Base-by-base conservation (phyloP, 495 filamentous ascomycete species). In the Endocarpon pusillum region DNA sequence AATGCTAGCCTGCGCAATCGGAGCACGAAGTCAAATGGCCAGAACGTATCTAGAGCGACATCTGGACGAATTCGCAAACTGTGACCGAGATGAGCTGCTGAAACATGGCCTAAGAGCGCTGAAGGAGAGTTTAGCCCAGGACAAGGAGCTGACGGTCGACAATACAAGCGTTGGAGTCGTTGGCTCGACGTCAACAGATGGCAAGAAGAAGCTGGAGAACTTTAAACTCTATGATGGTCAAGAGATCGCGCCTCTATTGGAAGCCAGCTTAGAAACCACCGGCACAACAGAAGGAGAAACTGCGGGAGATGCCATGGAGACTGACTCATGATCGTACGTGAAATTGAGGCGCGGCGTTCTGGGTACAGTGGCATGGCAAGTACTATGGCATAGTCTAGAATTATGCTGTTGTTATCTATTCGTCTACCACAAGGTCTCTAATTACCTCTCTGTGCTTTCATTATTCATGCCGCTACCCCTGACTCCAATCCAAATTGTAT, bases 141-240 rank as follows among this genome's bases (percentile, higher is more conserved):
- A 94, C 55, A 92, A 92, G 62, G 86, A 94, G 70, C 61, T 96
- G 53, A 94, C 84, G 35, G 71, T 93, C 24, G 89, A 94, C 45
- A 96, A 97, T 58, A 89, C 85, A 32, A 93, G 82, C 42, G 69
- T 96, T 25, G 83, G 79, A 32, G 73, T 93, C 32, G 75, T 82
- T 15, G 86, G 86, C 12, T 40, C 78, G 32, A 62, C 49, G 9
- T 8, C 8, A 25, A 36, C 37, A 17, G 69, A 71, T 33, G 71
- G 62, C 3, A 51, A 54, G 36, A 46, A 51, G 46, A 69, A 62
- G 44, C 55, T 74, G 18, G 79, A 89, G 65, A 74, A 71, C 52
- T 97, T 97, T 59, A 82, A 78, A 67, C 64, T 94, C 39, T 92
- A 79, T 53, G 89, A 97, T 56, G 85, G 84, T 3, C 72, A 80